These are phyloP conservation scores for Panellus pusillus DNA, from an alignment of 768 basidiomycete species.

Conservation along the genomic window DNA sequence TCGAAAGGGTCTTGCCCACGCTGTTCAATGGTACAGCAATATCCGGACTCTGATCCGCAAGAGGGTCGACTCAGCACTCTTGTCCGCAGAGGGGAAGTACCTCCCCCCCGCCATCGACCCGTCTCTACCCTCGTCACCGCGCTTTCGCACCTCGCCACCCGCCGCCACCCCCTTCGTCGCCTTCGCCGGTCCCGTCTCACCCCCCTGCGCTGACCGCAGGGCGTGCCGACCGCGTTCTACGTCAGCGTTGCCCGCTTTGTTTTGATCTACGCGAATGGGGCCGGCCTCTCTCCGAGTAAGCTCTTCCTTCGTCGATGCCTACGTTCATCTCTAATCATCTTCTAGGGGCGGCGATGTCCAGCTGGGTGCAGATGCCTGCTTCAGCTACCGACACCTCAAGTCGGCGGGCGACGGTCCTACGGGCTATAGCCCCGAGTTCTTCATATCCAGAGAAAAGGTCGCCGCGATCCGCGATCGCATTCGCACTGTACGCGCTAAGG, in stretches of 20 bases:
- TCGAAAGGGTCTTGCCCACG: conserved; percentile 26
- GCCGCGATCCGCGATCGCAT: conserved; percentile 33
- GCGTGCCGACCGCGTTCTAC: conserved; percentile 24
- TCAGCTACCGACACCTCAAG: conserved; percentile 34
- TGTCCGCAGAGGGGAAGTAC: not conserved
- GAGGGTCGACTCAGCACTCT: conserved; percentile 6
- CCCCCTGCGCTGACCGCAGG: not conserved
- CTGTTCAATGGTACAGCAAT: conserved; percentile 31
- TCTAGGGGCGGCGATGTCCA: conserved; percentile 35
- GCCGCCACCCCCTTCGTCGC: not conserved
- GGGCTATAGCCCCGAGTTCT: conserved; percentile 31
- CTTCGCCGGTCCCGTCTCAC: not conserved
- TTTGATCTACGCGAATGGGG: conserved; percentile 31
- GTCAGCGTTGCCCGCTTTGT: conserved; percentile 33
- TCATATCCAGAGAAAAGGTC: conserved; percentile 34
- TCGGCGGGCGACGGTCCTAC: conserved; percentile 31
- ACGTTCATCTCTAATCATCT: not conserved
- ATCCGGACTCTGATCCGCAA: conserved; percentile 20
- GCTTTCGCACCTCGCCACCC: not conserved
- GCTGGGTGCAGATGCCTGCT: conserved; percentile 35
- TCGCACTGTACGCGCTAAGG: conserved; percentile 19
- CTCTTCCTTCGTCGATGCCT: not conserved
- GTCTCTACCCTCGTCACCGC: not conserved
- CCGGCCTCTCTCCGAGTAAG: conserved; percentile 22
- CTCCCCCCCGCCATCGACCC: not conserved